Base-by-base conservation (phyloP, 2,329 filamentous ascomycete species). In the Epichloe bromicola region DNA sequence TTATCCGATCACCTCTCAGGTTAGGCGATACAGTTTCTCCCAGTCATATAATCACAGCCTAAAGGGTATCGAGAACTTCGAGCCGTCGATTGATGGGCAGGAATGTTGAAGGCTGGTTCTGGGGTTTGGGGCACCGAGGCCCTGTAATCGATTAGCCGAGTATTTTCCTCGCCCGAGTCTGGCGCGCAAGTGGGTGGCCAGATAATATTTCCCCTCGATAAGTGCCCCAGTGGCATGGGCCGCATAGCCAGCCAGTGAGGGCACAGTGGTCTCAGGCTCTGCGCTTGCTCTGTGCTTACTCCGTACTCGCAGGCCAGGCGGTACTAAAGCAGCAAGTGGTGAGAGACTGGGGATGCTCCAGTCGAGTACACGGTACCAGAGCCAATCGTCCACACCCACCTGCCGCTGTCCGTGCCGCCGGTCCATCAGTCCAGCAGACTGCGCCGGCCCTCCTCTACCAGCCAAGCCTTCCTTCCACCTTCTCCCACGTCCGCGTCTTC, bases 81-180 rank as follows among this genome's bases (percentile, higher is more conserved):
- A 30, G 30, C 30, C 30, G 30, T 30, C 10, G 10, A 46, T 36
- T 52, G 52, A 48, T 30, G 20, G 19, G 7, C 26, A 30, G 26
- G 30, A 30, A 30, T 30, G 30, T 30, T 10, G 30, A 30, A 30
- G 30, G 3, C 30, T 30, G 30, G 30, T 30, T 39, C 19, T 5
- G 37, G 30, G 30, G 4, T 39, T 39, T 5, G 46, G 37, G 36
- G 23, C 36, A 41, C 15, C 46, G 12, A 40, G 23, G 37, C 46
- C 46, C 47, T 46, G 41, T 41, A 34, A 26, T 48, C 14, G 46
- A 51, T 52, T 52, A 52, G 41, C 46, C 51, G 51, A 52, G 46
- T n/a, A 40, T 52, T 52, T 45, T 34, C 46, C 47, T 42, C 30
- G 8, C 17, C 10, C n/a, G 38, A 40, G n/a, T 40, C 38, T 40